Conservation (phyloP, 331 rosid species). For the Cucumis variabilis region DNA sequence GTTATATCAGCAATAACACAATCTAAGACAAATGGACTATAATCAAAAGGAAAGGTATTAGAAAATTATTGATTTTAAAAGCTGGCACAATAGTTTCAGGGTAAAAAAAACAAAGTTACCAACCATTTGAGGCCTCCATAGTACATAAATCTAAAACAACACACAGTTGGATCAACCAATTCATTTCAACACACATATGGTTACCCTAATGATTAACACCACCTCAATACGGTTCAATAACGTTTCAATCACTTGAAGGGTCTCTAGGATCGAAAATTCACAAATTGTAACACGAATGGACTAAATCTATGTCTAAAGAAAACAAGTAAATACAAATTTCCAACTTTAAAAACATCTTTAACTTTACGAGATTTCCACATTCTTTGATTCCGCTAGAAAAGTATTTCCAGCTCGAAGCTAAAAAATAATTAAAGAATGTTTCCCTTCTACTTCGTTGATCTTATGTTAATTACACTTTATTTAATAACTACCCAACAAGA, state of each 20-base stretch:
- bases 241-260: constrained; percentile 10
- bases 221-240: background rate
- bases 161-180: constrained; percentile 18
- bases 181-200: constrained; percentile 21
- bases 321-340: background rate
- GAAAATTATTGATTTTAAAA: background rate
- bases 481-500: background rate
- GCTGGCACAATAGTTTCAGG: background rate
- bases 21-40: background rate
- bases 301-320: background rate
- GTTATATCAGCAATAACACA: background rate
- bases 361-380: constrained; percentile 1
- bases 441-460: constrained; percentile 23
- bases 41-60: background rate
- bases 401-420: constrained; percentile 29
- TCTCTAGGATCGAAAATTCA: constrained; percentile 19
- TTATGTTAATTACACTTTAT: constrained; percentile 36
- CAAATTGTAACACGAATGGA: background rate
- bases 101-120: background rate
- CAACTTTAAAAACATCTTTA: constrained; percentile 10
- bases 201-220: constrained; percentile 7
- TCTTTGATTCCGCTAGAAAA: constrained; percentile 11
- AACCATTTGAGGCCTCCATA: background rate
- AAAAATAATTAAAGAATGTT: constrained; percentile 30
- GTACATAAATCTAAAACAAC: constrained; percentile 2